These are phyloP conservation scores for Cercospora sp. DNA, from an alignment of 2,329 filamentous ascomycete species.

Conservation along the genomic window DNA sequence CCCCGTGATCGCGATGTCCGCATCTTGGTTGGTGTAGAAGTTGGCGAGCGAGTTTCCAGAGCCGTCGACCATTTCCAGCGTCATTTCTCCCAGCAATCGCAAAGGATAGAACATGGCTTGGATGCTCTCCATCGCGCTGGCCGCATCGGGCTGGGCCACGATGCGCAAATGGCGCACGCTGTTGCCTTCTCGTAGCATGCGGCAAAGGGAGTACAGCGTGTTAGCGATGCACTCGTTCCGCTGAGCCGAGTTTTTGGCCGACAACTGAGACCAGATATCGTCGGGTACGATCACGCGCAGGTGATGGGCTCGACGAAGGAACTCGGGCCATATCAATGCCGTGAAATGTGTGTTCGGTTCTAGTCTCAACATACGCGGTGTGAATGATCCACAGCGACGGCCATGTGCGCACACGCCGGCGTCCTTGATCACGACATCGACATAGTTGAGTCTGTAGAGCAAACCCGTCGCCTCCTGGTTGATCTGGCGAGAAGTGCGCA, in stretches of 20 bases:
- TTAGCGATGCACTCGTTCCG: neutral
- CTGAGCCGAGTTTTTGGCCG: too few relatives aligned
- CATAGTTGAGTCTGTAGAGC: slow-evolving; percentile 50
- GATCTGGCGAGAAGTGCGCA: slow-evolving; percentile 42
- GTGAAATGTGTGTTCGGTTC: neutral
- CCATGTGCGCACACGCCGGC: slow-evolving; percentile 20
- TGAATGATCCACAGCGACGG: slow-evolving; percentile 6
- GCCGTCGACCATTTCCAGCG: neutral
- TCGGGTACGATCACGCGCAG: slow-evolving; percentile 9
- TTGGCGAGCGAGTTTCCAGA: neutral
- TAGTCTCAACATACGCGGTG: neutral
- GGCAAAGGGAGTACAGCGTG: slow-evolving; percentile 8
- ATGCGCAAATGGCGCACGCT: neutral
- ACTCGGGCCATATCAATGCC: slow-evolving; percentile 12
- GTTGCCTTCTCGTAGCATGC: neutral
- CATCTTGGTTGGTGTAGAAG: neutral
- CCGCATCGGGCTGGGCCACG: neutral
- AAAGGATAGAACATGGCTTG: neutral
- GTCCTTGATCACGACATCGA: slow-evolving; percentile 45
- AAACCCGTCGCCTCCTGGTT: slow-evolving; percentile 44
- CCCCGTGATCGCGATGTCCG: neutral
- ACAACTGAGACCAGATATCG: neutral
- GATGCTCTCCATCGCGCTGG: neutral
- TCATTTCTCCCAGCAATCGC: neutral
- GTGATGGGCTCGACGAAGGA: slow-evolving; percentile 17